These are phyloP conservation scores for Apium graveolens DNA, from an alignment of 129 eudicot genomes.

Conservation along the genomic window DNA sequence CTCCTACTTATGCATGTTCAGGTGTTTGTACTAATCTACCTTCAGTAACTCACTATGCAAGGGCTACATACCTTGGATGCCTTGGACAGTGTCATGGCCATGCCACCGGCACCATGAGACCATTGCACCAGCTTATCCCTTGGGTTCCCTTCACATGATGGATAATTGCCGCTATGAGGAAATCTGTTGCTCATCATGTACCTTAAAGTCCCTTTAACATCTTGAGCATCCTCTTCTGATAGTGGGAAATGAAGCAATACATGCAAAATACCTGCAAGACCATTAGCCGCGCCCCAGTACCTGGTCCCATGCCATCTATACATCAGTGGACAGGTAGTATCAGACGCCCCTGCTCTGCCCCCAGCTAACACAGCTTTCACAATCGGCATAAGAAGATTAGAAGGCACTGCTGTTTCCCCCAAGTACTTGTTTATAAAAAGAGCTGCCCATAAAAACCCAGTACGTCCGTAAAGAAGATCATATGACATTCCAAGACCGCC, in stretches of 20 bases:
- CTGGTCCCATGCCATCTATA: conserved; percentile 93
- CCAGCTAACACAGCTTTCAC: conserved; percentile 78
- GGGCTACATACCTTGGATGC: conserved; percentile 59
- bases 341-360: conserved; percentile 76
- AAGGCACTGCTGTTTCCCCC: conserved; percentile 43
- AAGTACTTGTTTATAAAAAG: conserved; percentile 61
- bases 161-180: conserved; percentile 83
- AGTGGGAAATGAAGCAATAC: conserved; percentile 71
- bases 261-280: conserved; percentile 85
- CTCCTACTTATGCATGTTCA: neutral
- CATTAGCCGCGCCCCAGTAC: conserved; percentile 92
- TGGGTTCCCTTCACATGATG: conserved; percentile 75
- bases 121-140: conserved; percentile 82
- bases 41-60: neutral
- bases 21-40: neutral
- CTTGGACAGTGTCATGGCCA: conserved; percentile 79
- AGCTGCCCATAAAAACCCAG: conserved; percentile 91
- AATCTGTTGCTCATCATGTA: conserved; percentile 88
- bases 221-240: conserved; percentile 48
- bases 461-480: conserved; percentile 82
- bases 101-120: conserved; percentile 87
- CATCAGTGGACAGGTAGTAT: conserved; percentile 58
- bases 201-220: conserved; percentile 63
- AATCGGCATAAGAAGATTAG: conserved; percentile 44
- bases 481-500: conserved; percentile 97